Percentiles rank a stretch among this genome's conserved stretches.
phyloP scores from a whole-genome alignment of 73 alveolate species.

The Paramecium biaurelia region DNA sequence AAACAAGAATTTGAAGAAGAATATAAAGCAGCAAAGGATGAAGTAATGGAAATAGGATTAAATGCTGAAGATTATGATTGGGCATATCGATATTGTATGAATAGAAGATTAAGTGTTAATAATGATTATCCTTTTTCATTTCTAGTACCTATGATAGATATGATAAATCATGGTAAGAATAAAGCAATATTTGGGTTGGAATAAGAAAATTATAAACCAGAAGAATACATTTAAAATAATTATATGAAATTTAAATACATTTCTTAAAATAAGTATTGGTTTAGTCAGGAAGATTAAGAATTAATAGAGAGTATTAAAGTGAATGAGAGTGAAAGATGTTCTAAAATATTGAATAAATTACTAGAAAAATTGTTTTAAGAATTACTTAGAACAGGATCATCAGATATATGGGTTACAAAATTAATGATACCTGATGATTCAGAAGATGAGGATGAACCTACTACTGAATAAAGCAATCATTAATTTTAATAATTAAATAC shows the following conservation, averaged over 20 bases:
- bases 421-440: conserved; percentile 4
- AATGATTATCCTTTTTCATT: conserved; percentile 46
- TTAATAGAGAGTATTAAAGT: background rate
- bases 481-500: background rate
- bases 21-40: background rate
- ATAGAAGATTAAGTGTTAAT: conserved; percentile 38
- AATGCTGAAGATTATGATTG: conserved; percentile 1
- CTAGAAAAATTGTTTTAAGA: background rate
- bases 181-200: conserved; percentile 38
- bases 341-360: background rate
- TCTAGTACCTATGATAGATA: conserved; percentile 48
- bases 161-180: conserved; percentile 50
- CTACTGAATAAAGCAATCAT: no score
- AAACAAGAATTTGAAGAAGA: background rate
- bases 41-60: background rate
- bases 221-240: background rate
- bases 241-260: background rate
- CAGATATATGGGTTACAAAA: conserved; percentile 6
- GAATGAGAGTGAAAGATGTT: background rate
- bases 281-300: background rate
- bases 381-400: background rate
- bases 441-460: conserved; percentile 22
- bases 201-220: background rate
- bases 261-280: background rate
- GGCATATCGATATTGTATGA: conserved; percentile 44